Evolutionary conservation across 2,329 filamentous ascomycete genomes (phyloP).

Genomic region (Tolypocladium pustulatum): DNA sequence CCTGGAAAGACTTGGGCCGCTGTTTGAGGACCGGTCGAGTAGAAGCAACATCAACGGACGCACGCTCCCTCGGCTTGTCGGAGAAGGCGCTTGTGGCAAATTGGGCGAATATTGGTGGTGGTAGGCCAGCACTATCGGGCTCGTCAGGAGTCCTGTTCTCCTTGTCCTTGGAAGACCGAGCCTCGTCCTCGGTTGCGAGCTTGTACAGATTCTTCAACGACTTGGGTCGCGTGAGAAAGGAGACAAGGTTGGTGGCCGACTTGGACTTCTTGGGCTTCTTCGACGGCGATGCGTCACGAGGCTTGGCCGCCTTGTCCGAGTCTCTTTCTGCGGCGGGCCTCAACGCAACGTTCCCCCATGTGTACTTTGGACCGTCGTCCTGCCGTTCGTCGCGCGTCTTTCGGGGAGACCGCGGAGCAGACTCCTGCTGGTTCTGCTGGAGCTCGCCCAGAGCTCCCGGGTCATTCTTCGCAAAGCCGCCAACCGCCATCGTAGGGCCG

Average conservation of each 20-base stretch:
- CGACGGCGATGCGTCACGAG: conserved; percentile 37
- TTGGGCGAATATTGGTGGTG: conserved; percentile 72
- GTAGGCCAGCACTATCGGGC: conserved; percentile 14
- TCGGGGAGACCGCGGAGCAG: conserved; percentile 26
- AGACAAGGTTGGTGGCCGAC: conserved; percentile 72
- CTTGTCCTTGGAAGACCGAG: conserved; percentile 54
- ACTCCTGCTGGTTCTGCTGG: conserved; percentile 42
- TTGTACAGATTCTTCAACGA: conserved; percentile 58
- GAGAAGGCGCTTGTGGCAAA: conserved; percentile 33
- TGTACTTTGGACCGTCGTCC: conserved; percentile 20
- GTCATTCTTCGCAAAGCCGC: conserved; percentile 24
- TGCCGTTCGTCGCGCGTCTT: conserved; percentile 22
- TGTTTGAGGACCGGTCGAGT: conserved; percentile 19
- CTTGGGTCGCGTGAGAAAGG: conserved; percentile 63
- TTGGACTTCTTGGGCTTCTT: conserved; percentile 72
- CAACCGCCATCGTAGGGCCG: conserved; percentile 18
- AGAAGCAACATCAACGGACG: conserved; percentile 3
- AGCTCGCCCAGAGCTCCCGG: conserved; percentile 44
- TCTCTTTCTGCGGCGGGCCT: conserved; percentile 30
- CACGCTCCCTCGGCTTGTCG: not conserved
- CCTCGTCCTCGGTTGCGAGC: conserved; percentile 39
- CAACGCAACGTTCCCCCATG: conserved; percentile 27
- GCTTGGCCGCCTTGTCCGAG: conserved; percentile 21
- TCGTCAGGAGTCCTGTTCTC: conserved; percentile 62
- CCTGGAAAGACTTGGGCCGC: conserved; percentile 42